These are phyloP conservation scores for Neoboletus brunneissimus DNA, from an alignment of 768 basidiomycete species.

Conservation along the genomic window DNA sequence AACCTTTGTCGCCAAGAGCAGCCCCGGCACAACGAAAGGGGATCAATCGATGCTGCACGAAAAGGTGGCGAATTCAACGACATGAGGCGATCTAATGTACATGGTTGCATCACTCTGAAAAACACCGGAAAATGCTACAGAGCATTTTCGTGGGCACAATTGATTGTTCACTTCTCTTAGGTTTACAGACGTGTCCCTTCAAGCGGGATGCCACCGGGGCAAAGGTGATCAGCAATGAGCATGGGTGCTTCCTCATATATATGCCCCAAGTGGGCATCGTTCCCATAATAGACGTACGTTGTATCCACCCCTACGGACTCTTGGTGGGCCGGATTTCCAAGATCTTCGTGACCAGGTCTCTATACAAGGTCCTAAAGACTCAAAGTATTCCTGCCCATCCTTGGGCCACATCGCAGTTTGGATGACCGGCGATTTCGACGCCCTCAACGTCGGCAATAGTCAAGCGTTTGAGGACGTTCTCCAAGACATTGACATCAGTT, in stretches of 20 bases:
- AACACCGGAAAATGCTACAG: neutral
- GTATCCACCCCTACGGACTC: neutral
- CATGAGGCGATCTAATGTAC: neutral
- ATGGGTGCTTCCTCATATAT: neutral
- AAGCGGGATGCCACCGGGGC: neutral
- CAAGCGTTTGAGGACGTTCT: too few relatives aligned
- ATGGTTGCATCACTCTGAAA: neutral
- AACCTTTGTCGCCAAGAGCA: neutral
- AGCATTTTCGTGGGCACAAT: neutral
- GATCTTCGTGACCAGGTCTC: neutral
- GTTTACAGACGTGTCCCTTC: neutral
- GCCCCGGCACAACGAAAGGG: neutral
- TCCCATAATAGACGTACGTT: neutral
- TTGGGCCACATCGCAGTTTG: neutral
- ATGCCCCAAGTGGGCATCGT: neutral
- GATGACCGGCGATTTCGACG: neutral
- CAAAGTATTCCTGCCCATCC: neutral
- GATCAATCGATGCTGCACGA: neutral
- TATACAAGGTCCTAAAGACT: neutral
- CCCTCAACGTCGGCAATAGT: neutral
- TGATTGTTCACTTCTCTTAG: neutral
- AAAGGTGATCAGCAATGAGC: neutral
- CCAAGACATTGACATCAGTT: neutral
- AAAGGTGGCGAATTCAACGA: neutral
- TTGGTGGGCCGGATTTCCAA: neutral